Conservation (phyloP, 2,329 filamentous ascomycete species). For the Pleomassaria siparia region DNA sequence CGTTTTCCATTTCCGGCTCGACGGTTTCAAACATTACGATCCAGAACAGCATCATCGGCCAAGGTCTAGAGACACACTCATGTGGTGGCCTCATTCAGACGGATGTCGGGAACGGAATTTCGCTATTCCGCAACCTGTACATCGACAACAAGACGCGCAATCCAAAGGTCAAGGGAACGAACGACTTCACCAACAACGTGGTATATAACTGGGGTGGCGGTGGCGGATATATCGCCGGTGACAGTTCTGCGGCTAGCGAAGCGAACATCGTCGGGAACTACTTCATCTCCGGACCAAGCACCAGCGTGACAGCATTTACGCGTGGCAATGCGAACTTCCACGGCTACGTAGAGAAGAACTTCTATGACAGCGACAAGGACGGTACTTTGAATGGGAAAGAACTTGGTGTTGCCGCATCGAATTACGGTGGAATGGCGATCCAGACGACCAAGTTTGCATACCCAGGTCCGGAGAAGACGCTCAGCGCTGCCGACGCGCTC, state of each 20-base stretch:
- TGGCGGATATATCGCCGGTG: slow-evolving; percentile 58
- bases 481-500: slow-evolving; percentile 46
- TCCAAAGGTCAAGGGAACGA: slow-evolving; percentile 59
- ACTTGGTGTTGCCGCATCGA: slow-evolving; percentile 46
- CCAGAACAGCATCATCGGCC: slow-evolving; percentile 56
- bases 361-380: slow-evolving; percentile 54
- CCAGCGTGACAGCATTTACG: slow-evolving; percentile 54
- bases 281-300: slow-evolving; percentile 58
- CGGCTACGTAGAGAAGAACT: slow-evolving; percentile 56
- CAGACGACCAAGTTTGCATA: slow-evolving; percentile 46
- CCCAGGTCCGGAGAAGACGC: slow-evolving; percentile 45
- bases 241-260: slow-evolving; percentile 50
- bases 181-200: slow-evolving; percentile 56
- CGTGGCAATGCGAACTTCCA: slow-evolving; percentile 59
- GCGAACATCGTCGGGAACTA: slow-evolving; percentile 60
- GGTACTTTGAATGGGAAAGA: slow-evolving; percentile 53
- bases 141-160: slow-evolving; percentile 61
- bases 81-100: slow-evolving; percentile 57
- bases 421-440: slow-evolving; percentile 53
- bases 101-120: slow-evolving; percentile 48
- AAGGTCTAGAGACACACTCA: slow-evolving; percentile 57
- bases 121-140: slow-evolving; percentile 58
- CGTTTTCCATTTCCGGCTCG: slow-evolving; percentile 54
- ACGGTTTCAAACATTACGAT: slow-evolving; percentile 53
- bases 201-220: slow-evolving; percentile 60